Evolutionary conservation across 2,329 filamentous ascomycete genomes (phyloP), one percentile per base, ranked within the genome.

Genomic region (Aphanoascus verrucosus): DNA sequence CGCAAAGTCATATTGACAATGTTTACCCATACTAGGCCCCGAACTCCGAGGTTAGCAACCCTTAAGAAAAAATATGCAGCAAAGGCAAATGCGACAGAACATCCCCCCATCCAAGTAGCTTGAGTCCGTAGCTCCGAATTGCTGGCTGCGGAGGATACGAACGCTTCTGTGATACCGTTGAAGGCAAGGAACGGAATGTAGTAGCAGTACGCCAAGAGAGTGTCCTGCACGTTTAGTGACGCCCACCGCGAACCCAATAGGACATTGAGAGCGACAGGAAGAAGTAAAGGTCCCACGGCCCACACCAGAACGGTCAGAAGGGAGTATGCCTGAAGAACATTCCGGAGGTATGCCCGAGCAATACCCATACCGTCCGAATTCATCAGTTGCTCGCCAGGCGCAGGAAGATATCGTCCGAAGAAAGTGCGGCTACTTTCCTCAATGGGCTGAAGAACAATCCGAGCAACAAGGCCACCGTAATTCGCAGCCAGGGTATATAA

Each of bases 401-500:
- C 76, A 68, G 72, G 72, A 19, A 96, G 81, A 0, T 95, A 74
- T 34, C 85, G 85, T 50, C 88, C 90, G 63, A 97, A 96, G 65
- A 95, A 83, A 64, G 84, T 89, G 38, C 94, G 84, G 58, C 86
- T 90, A 66, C 85, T 91, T 69, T 98, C 94, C 69, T 98, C 93
- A 56, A 98, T 82, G 6, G 93, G 94, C 64, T 97, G 93, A 67
- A 98, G 91, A 49, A 98, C 73, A 58, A 97, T 81, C 2, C 93
- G 81, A 0, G 93, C 93, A 28, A 94, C 73, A 0, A 98, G 79
- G 1, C 90, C 87, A 19, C 93, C 93, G 66, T 93, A 98, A 69
- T 97, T 98, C 62, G 89, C 89, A 50, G 91, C 93, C 4, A 98
- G 77, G 0, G 90, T 88, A 65, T 97, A 98, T 35, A 88, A 83